Conservation (phyloP, 75 land plant species). For the Picea glauca region DNA sequence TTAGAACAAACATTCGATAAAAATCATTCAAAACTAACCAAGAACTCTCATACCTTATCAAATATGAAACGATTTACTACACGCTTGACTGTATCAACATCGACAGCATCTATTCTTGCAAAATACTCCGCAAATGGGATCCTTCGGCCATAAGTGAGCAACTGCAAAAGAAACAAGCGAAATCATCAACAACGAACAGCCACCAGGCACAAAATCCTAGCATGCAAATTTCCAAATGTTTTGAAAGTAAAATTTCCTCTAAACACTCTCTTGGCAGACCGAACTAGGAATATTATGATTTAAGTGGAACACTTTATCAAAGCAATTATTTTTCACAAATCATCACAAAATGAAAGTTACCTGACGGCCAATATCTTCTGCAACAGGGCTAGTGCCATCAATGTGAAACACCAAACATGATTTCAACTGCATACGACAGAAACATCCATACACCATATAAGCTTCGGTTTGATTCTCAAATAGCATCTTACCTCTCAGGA, state of each 20-base stretch:
- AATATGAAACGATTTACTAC: conserved; percentile 88
- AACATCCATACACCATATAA: too few species aligned
- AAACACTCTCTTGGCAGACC: not conserved
- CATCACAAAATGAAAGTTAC: conserved; percentile 14
- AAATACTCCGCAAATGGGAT: conserved; percentile 86
- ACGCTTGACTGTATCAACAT: conserved; percentile 86
- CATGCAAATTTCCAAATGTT: not conserved
- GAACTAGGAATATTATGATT: not conserved
- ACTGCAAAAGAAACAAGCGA: conserved; percentile 29
- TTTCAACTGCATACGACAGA: conserved; percentile 55
- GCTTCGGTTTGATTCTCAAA: too few species aligned
- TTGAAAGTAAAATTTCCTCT: not conserved
- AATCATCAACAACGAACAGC: not conserved
- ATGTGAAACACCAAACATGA: conserved; percentile 75
- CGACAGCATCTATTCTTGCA: conserved; percentile 96
- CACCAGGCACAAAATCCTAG: not conserved
- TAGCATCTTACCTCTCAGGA: not conserved
- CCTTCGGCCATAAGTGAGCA: conserved; percentile 92
- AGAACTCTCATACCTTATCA: conserved; percentile 47
- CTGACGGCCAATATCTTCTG: conserved; percentile 97
- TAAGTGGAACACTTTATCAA: not conserved
- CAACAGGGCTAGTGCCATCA: conserved; percentile 85
- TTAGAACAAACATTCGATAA: not conserved
- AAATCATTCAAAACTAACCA: not conserved
- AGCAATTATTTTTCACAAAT: not conserved